Evolutionary conservation across 352 stramenopile genomes (phyloP), one percentile per base, ranked within the genome.

Genomic region (Pythium grandisporangium): DNA sequence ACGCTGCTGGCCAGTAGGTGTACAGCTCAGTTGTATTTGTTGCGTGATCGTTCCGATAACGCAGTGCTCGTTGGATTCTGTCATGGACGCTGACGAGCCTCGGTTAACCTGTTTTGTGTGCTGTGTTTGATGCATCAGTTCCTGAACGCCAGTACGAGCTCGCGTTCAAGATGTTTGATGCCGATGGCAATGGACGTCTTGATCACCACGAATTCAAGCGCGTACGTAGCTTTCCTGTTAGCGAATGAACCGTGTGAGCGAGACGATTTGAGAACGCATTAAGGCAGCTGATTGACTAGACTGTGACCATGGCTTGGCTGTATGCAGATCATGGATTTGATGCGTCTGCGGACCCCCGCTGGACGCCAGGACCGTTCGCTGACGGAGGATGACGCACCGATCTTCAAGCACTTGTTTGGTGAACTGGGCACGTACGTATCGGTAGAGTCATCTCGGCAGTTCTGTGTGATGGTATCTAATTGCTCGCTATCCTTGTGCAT

Each of bases 151-250:
- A 95, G 37, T 89, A 93, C 34, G 76, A 92, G 40, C 60, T 93
- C 32, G 78, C 78, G n/a, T 93, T 95, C 53, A 88, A 90, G 56
- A 91, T 93, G 78, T 91, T 95, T 45, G 83, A 95, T 54, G 47
- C 66, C 1, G 75, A 93, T 38, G 74, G 78, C 34, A 92, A 92
- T 27, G 83, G 80, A 5, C 59, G 63, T 16, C 54, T 95, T 30
- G 79, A 93, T 37, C 71, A 88, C 48, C 72, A 68, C 24, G 83
- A 95, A 50, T 93, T 92, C 58, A 85, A 85, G 58, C 72, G 84
- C 53, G 78, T 92, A 23, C 30, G 55, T n/a, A n/a, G n/a, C n/a
- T n/a, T n/a, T n/a, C n/a, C n/a, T n/a, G n/a, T n/a, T n/a, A n/a
- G n/a, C n/a, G n/a, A n/a, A n/a, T n/a, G n/a, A n/a, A n/a, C n/a